Conservation (phyloP, 2,329 filamentous ascomycete genomes). For the Allantophomopsis lycopodina region DNA sequence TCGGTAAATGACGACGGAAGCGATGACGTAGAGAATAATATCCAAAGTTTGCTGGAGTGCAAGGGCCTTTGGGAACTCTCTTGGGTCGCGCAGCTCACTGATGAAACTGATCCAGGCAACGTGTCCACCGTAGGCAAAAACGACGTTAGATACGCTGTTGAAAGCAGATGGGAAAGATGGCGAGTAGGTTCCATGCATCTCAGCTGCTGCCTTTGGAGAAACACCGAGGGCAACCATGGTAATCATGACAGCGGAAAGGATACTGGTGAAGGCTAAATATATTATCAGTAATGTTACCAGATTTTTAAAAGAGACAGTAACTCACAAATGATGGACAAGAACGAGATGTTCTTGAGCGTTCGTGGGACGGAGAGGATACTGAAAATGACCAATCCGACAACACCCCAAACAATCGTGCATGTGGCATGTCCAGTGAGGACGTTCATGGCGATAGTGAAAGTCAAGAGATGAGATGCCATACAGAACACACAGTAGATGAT, state of each 20-base stretch:
- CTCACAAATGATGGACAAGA: constrained; percentile 36
- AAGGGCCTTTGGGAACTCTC: constrained; percentile 43
- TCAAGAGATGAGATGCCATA: constrained; percentile 45
- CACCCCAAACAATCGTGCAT: constrained; percentile 40
- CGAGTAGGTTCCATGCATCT: constrained; percentile 19
- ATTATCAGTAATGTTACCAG: neutral
- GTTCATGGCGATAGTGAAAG: constrained; percentile 44
- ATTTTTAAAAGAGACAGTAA: neutral
- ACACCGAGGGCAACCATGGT: constrained; percentile 42
- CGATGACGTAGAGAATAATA: constrained; percentile 47
- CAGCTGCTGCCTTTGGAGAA: constrained; percentile 1
- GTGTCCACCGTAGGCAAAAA: constrained; percentile 45
- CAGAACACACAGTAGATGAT: constrained; percentile 44
- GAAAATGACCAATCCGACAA: constrained; percentile 34
- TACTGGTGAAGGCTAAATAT: constrained; percentile 34
- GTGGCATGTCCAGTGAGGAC: constrained; percentile 35
- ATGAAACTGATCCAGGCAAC: constrained; percentile 46
- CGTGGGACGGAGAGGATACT: constrained; percentile 36
- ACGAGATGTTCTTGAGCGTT: constrained; percentile 39
- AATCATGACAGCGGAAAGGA: constrained; percentile 37
- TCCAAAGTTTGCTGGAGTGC: constrained; percentile 42
- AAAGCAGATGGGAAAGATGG: constrained; percentile 28
- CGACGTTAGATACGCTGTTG: constrained; percentile 37
- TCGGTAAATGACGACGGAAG: constrained; percentile 53
- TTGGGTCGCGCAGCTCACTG: constrained; percentile 39